Evolutionary conservation across 31 red algal species (phyloP).

Genomic region (Bonnemaisonia californica): DNA sequence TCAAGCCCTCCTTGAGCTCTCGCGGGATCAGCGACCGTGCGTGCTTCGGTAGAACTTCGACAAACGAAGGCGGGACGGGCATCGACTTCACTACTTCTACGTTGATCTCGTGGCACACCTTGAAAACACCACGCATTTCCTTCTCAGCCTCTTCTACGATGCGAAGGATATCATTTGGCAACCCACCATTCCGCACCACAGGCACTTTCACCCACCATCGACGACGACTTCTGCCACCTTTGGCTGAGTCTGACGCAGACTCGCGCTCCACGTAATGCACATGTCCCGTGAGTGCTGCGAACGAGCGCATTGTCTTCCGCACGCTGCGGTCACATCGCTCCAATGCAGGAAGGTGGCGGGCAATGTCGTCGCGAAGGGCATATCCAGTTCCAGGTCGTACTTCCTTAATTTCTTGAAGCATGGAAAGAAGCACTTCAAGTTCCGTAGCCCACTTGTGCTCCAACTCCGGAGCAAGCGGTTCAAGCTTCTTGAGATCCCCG

Average conservation of each 20-base stretch:
- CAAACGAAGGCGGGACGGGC: slow-evolving; percentile 69
- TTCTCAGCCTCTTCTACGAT: slow-evolving; percentile 64
- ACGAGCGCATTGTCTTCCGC: slow-evolving; percentile 64
- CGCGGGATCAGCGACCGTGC: slow-evolving; percentile 63
- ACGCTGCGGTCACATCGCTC: slow-evolving; percentile 70
- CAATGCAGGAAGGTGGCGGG: slow-evolving; percentile 67
- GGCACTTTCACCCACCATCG: slow-evolving; percentile 95
- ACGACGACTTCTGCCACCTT: slow-evolving; percentile 36
- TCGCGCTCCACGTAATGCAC: slow-evolving; percentile 74
- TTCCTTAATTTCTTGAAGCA: slow-evolving; percentile 81
- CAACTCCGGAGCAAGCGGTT: slow-evolving; percentile 62
- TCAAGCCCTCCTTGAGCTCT: slow-evolving; percentile 76
- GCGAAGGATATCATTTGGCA: slow-evolving; percentile 28
- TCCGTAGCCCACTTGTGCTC: slow-evolving; percentile 87
- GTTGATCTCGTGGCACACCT: slow-evolving; percentile 83
- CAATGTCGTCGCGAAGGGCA: slow-evolving; percentile 86
- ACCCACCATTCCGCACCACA: slow-evolving; percentile 62
- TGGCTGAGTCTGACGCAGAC: slow-evolving; percentile 4
- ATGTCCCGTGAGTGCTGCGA: slow-evolving; percentile 61
- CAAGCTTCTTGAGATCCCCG: slow-evolving; percentile 91
- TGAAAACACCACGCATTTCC: slow-evolving; percentile 74
- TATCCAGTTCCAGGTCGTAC: slow-evolving; percentile 51
- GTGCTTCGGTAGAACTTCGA: slow-evolving; percentile 72
- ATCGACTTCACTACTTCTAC: slow-evolving; percentile 74
- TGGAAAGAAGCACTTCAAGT: slow-evolving; percentile 80